phyloP scores from a whole-genome alignment of 2,329 filamentous ascomycete genomes.

The Gremmenia infestans region DNA sequence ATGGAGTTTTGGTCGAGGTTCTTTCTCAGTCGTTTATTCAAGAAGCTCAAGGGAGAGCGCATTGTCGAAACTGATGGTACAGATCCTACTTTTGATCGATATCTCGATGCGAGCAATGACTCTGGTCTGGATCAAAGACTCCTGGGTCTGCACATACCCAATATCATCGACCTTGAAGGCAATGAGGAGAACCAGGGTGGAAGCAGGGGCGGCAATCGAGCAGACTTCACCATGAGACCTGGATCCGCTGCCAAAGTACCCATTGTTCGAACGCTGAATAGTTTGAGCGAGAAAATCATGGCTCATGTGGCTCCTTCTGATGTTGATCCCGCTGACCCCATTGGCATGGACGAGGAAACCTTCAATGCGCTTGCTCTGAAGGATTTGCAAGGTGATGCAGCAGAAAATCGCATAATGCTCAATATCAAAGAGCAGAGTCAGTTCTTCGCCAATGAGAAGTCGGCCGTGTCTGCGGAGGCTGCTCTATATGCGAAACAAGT shows the following conservation, averaged over 20 bases:
- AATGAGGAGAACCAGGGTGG: conserved; percentile 95
- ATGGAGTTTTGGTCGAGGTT: conserved; percentile 89
- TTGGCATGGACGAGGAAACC: conserved; percentile 65
- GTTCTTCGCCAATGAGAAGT: conserved; percentile 63
- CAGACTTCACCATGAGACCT: conserved; percentile 86
- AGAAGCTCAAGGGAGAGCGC: conserved; percentile 86
- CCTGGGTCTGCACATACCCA: conserved; percentile 65
- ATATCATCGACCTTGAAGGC: conserved; percentile 86
- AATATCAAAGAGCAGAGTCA: conserved; percentile 83
- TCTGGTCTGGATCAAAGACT: conserved; percentile 47
- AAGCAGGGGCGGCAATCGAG: conserved; percentile 72
- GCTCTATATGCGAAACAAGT: conserved; percentile 62
- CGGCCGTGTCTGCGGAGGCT: conserved; percentile 35
- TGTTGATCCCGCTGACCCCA: conserved; percentile 57
- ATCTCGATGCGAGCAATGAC: conserved; percentile 68
- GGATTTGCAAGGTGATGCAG: conserved; percentile 70
- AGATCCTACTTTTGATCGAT: conserved; percentile 80
- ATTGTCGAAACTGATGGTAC: conserved; percentile 71
- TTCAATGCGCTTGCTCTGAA: conserved; percentile 71
- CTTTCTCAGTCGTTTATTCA: conserved; percentile 85
- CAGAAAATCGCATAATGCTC: conserved; percentile 74
- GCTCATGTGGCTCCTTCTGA: conserved; percentile 79
- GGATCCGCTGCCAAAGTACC: conserved; percentile 70
- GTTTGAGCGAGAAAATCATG: conserved; percentile 88
- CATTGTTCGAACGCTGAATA: conserved; percentile 85